phyloP scores from a whole-genome alignment of 495 filamentous ascomycete genomes.

The Neurospora cerealis region DNA sequence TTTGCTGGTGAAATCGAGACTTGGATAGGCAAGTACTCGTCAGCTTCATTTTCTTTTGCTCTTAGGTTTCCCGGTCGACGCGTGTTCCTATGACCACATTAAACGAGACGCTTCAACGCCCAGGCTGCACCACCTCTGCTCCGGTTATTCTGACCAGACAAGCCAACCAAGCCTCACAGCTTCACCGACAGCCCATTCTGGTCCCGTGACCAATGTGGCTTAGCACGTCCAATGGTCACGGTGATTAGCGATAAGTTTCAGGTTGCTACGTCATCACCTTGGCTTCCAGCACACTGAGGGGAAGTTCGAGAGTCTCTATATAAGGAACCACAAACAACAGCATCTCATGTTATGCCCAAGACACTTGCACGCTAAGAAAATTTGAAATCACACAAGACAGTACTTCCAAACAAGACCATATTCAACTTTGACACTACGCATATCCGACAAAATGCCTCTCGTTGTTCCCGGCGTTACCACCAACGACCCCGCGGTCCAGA shows the following conservation, averaged over 20 bases:
- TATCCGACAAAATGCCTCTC: constrained; percentile 59
- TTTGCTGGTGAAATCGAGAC: too few relatives aligned
- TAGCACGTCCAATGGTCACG: neutral
- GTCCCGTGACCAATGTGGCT: neutral
- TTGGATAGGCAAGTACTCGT: too few relatives aligned
- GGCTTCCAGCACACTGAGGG: neutral
- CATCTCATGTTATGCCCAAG: neutral
- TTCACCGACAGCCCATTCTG: neutral
- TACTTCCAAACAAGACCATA: neutral
- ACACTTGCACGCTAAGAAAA: neutral
- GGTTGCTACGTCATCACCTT: neutral
- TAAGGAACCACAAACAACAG: neutral
- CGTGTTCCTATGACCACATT: too few relatives aligned
- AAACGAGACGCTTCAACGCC: too few relatives aligned
- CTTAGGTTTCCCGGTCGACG: too few relatives aligned
- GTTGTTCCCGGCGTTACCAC: constrained; percentile 64
- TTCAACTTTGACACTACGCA: neutral
- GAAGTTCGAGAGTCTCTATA: neutral
- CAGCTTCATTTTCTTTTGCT: too few relatives aligned
- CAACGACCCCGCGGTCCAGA: constrained; percentile 39
- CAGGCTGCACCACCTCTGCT: too few relatives aligned
- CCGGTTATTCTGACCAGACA: neutral
- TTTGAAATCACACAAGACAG: neutral
- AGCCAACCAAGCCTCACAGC: neutral
- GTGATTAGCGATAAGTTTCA: neutral